A percentile compares a stretch with the other conserved stretches of the same genome.
Conservation (phyloP, 768 basidiomycete genomes). For the Neoboletus brunneissimus region DNA sequence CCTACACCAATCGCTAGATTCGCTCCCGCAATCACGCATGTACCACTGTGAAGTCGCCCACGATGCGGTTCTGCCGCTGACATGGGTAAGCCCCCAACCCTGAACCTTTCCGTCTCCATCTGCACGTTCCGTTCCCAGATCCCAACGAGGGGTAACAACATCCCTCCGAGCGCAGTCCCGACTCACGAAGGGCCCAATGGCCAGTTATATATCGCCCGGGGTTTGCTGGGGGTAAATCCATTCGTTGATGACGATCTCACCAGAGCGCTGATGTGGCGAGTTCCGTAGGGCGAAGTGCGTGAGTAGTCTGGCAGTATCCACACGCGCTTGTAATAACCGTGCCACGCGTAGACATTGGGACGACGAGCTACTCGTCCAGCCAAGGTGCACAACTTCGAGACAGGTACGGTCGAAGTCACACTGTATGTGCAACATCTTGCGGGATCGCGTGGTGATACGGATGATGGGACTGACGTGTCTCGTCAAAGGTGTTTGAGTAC, state of each 20-base stretch:
- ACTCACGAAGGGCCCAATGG: slow-evolving; percentile 1
- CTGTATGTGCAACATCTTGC: slow-evolving; percentile 7
- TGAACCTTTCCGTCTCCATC: background rate
- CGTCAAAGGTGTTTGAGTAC: slow-evolving; percentile 18
- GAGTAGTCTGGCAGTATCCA: background rate
- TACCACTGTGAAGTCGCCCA: background rate
- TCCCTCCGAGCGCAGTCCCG: slow-evolving; percentile 22
- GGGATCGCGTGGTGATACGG: background rate
- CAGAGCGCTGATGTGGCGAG: slow-evolving; percentile 1
- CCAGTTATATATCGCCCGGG: slow-evolving; percentile 21
- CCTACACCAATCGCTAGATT: too few relatives aligned
- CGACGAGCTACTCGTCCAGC: slow-evolving; percentile 5
- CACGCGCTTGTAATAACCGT: background rate
- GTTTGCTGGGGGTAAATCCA: slow-evolving; percentile 10
- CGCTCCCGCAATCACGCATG: background rate
- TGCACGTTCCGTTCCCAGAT: slow-evolving; percentile 1
- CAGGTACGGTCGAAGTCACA: slow-evolving; percentile 3
- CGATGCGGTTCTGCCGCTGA: slow-evolving; percentile 6
- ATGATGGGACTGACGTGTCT: background rate
- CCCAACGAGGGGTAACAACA: slow-evolving; percentile 15
- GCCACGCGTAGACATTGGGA: slow-evolving; percentile 14
- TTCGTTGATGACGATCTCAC: background rate
- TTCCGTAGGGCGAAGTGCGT: slow-evolving; percentile 20
- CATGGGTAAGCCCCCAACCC: slow-evolving; percentile 13
- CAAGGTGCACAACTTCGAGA: slow-evolving; percentile 18